A percentile compares a stretch with the other conserved stretches of the same genome.
Conservation (phyloP, 176 grass and related monocot genomes). For the Poa annua region DNA sequence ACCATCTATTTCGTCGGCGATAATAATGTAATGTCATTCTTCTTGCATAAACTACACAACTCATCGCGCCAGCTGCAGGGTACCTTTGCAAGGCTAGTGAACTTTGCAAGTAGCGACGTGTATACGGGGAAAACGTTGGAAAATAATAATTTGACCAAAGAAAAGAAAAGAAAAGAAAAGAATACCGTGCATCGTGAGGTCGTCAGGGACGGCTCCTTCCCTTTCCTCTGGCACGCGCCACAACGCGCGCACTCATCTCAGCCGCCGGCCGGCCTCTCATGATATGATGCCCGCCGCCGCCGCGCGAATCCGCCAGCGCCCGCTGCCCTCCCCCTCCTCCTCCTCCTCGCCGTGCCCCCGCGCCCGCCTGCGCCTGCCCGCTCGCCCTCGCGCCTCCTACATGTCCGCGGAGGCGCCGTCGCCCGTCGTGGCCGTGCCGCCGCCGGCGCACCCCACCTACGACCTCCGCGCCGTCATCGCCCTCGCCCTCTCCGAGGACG, state of each 20-base stretch:
- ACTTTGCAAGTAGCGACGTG: no score
- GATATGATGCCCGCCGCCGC: slow-evolving; percentile 31
- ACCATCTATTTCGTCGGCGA: no score
- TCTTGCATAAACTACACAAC: no score
- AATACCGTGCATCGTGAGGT: no score
- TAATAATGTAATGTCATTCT: no score
- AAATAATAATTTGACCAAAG: no score
- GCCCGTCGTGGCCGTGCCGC: slow-evolving; percentile 55
- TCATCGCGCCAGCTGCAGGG: no score
- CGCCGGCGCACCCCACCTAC: slow-evolving; percentile 88
- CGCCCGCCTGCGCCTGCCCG: slow-evolving; percentile 14
- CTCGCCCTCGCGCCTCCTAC: slow-evolving; percentile 16
- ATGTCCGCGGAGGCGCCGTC: slow-evolving; percentile 36
- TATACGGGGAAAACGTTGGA: no score
- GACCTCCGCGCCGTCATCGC: slow-evolving; percentile 79
- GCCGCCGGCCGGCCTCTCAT: background rate
- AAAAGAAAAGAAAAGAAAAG: no score
- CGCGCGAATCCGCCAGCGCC: slow-evolving; percentile 2
- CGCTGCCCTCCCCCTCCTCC: background rate
- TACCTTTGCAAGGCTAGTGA: no score
- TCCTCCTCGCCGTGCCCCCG: slow-evolving; percentile 7
- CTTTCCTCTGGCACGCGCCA: background rate
- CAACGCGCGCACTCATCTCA: background rate
- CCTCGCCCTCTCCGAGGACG: slow-evolving; percentile 96
- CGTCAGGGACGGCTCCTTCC: background rate